Conservation (phyloP, 1,139 yeast species). For the Insectozyma bohioensis region DNA sequence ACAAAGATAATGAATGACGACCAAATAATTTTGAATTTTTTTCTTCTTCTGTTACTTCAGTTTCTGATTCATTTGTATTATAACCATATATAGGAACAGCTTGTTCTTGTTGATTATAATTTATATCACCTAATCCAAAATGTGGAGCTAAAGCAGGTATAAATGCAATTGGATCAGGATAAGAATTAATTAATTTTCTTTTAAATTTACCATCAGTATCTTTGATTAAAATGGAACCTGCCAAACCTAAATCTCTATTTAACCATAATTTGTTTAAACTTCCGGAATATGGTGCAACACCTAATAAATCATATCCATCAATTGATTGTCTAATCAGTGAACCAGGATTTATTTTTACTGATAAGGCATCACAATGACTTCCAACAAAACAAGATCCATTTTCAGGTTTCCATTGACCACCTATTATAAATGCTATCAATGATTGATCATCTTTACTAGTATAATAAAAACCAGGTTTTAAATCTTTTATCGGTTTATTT, state of each 20-base stretch:
- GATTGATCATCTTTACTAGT: conserved; percentile 58
- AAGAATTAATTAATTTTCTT: conserved; percentile 51
- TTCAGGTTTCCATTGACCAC: conserved; percentile 54
- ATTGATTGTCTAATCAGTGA: conserved; percentile 28
- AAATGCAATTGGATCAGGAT: conserved; percentile 63
- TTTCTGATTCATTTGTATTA: conserved; percentile 33
- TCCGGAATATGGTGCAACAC: conserved; percentile 69
- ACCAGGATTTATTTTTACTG: conserved; percentile 56
- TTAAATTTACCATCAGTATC: conserved; percentile 31
- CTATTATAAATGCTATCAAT: conserved; percentile 57
- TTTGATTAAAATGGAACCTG: conserved; percentile 56
- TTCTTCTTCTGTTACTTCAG: conserved; percentile 57
- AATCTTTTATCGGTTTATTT: conserved; percentile 30
- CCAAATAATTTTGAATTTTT: conserved; percentile 59
- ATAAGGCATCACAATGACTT: conserved; percentile 59
- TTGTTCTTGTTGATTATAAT: conserved; percentile 60
- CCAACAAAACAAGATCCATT: conserved; percentile 62
- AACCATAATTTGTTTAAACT: conserved; percentile 56
- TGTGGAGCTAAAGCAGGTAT: conserved; percentile 69
- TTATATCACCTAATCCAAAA: conserved; percentile 54
- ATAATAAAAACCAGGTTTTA: conserved; percentile 46
- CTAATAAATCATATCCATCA: conserved; percentile 62
- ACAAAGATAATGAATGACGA: conserved; percentile 53
- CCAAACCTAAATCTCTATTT: conserved; percentile 68
- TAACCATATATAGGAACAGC: conserved; percentile 64